Evolutionary conservation across 768 basidiomycete species (phyloP).

Genomic region (Zangia roseola): DNA sequence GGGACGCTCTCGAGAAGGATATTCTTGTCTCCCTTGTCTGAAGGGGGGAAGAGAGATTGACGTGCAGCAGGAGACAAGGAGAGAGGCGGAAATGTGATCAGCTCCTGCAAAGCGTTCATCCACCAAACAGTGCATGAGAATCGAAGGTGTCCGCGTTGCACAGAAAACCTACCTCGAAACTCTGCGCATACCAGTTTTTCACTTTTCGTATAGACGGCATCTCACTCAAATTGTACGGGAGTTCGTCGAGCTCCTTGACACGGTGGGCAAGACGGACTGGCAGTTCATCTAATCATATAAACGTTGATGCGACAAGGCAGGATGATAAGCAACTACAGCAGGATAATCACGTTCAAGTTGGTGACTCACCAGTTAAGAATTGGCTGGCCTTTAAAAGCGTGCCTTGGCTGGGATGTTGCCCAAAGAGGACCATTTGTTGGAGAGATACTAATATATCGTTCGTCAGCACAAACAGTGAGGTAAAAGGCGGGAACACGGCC

Average conservation of each 20-base stretch:
- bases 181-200: conserved; percentile 99
- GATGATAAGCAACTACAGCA: not conserved
- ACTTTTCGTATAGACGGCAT: conserved; percentile 95
- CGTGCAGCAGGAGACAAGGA: conserved; percentile 65
- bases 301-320: not conserved
- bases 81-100: conserved; percentile 84
- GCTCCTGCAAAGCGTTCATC: conserved; percentile 55
- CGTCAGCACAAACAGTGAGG: conserved; percentile 8
- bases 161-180: conserved; percentile 77
- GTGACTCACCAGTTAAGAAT: conserved; percentile 69
- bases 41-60: conserved; percentile 55
- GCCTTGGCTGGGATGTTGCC: conserved; percentile 93
- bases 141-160: not conserved
- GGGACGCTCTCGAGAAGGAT: conserved; percentile 71
- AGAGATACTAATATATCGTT: conserved; percentile 70
- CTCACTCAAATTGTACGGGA: conserved; percentile 86
- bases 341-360: not conserved
- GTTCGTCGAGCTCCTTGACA: conserved; percentile 91
- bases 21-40: conserved; percentile 35
- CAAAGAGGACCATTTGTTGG: conserved; percentile 97
- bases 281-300: conserved; percentile 66
- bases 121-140: not conserved
- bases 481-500: not conserved
- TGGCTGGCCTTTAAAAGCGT: conserved; percentile 91
- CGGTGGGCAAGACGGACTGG: conserved; percentile 94